Evolutionary conservation across 2,329 filamentous ascomycete genomes (phyloP), one percentile per base, ranked within the genome.

Genomic region (Colletotrichum sp.): DNA sequence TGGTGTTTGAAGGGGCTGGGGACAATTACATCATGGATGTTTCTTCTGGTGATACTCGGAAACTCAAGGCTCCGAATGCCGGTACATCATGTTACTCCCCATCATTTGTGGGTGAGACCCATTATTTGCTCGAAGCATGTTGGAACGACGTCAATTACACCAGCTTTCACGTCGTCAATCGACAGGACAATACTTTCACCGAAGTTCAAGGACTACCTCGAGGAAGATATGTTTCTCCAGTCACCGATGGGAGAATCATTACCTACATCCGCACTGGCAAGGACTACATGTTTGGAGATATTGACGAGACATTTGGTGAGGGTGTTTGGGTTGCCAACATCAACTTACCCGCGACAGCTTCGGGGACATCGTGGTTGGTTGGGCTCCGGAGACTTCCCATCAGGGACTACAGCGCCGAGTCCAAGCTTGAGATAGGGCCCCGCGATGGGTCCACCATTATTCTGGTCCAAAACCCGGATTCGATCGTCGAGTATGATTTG

Each of bases 331-430:
- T 44, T 44, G 39, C 16, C 1, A 2, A 44, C 5, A 10, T 44
- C 0, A 44, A n/a, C 0, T 1, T 44, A 0, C 39, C 39, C 3
- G 39, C 39, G 39, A 44, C 8, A n/a, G 5, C 0, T 3, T 10
- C 0, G 18, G 16, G 5, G 0, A 44, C 16, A 44, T n/a, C 39
- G 3, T n/a, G 39, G 39, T 1, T 44, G 8, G 8, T 0, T 18
- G 16, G 39, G 8, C 18, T 44, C 16, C 39, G 39, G 18, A n/a
- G 1, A n/a, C 18, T 44, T 44, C 39, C 39, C 0, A 1, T 44
- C 18, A 0, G 0, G 1, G 8, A 2, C 16, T 44, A 2, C 39
- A 44, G 18, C 39, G 39, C 39, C 0, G 39, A 44, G 0, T 44
- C 39, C 39, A 44, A 44, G 18, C 39, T 44, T 44, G 39, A 44